Evolutionary conservation across 257 asterid species (phyloP).

Genomic region (Nicotiana tomentosiformis): DNA sequence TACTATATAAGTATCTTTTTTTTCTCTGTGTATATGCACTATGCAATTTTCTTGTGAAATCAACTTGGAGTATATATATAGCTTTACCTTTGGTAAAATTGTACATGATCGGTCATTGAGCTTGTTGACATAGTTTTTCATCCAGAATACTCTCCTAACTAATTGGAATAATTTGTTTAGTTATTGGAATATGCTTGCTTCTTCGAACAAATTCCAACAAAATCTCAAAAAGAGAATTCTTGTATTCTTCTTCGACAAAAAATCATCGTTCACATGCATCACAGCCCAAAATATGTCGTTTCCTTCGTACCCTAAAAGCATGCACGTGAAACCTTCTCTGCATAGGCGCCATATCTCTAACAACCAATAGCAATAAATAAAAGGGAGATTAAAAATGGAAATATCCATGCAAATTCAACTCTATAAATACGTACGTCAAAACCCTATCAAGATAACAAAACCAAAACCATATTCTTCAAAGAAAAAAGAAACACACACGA

Average conservation of each 20-base stretch:
- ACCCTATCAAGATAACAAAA: conserved; percentile 9
- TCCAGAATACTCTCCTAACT: neutral
- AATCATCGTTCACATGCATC: conserved; percentile 21
- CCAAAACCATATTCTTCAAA: neutral
- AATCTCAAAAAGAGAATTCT: conserved; percentile 6
- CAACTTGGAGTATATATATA: no score
- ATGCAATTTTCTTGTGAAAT: no score
- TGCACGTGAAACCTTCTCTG: conserved; percentile 10
- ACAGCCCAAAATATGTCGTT: conserved; percentile 21
- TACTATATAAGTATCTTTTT: no score
- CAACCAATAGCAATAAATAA: neutral
- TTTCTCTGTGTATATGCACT: no score
- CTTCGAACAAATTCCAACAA: neutral
- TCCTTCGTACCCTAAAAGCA: neutral
- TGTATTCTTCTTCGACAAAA: conserved; percentile 8
- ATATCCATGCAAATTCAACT: conserved; percentile 4
- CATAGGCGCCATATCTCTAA: neutral
- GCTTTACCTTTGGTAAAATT: no score
- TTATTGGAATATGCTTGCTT: neutral
- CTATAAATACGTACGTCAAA: neutral
- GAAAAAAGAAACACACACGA: conserved; percentile 16
- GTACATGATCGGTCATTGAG: neutral
- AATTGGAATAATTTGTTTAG: neutral
- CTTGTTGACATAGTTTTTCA: neutral
- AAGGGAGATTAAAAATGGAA: neutral